phyloP scores from a whole-genome alignment of 345 rosid species.

The Eucalyptus marginata region DNA sequence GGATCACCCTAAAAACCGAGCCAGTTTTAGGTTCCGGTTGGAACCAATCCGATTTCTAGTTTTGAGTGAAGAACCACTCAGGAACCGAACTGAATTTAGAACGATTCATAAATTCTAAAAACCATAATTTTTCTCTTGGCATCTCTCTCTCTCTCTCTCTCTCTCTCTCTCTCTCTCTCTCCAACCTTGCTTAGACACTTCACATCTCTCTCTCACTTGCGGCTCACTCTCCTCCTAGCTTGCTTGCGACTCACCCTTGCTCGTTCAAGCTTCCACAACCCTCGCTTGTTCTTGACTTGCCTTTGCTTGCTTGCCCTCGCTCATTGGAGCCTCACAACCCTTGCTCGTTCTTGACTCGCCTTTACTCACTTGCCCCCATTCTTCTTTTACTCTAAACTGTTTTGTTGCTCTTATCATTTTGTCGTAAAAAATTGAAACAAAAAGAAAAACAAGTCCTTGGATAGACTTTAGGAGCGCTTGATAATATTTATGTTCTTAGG shows the following conservation, averaged over 20 bases:
- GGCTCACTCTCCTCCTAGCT: not conserved
- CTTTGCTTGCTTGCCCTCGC: not conserved
- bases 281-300: not conserved
- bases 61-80: not conserved
- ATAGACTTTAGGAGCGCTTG: too few relatives aligned
- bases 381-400: not conserved
- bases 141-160: too few relatives aligned
- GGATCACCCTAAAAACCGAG: accelerated
- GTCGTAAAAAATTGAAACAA: accelerated
- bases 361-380: not conserved
- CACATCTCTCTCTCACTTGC: not conserved
- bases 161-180: not conserved
- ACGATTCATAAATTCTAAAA: not conserved
- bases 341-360: not conserved
- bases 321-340: not conserved
- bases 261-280: not conserved
- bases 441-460: too few relatives aligned
- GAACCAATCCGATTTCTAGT: accelerated
- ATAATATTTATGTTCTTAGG: too few relatives aligned
- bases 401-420: not conserved
- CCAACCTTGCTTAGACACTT: not conserved
- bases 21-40: accelerated
- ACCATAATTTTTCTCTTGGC: not conserved
- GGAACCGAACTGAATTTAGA: too few relatives aligned
- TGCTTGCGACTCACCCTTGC: not conserved